Conservation (phyloP, 2,329 filamentous ascomycete genomes). For the Diaporthe nobilis region DNA sequence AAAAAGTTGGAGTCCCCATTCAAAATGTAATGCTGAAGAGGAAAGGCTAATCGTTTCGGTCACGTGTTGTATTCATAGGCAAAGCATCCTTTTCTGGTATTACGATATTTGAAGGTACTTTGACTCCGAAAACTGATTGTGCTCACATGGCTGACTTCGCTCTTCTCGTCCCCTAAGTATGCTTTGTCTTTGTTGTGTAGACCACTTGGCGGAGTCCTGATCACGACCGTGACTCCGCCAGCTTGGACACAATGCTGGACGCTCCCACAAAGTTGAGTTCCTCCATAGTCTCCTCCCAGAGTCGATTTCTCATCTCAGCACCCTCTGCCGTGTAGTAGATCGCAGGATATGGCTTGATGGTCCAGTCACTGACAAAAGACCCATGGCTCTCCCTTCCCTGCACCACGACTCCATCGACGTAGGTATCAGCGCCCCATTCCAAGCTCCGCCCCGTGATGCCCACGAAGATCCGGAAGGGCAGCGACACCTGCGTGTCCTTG, state of each 20-base stretch:
- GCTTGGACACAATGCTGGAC: constrained; percentile 3
- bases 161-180: no score
- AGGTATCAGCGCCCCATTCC: constrained; percentile 60
- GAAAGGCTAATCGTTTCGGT: no score
- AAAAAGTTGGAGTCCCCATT: no score
- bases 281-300: constrained; percentile 39
- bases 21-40: no score
- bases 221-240: neutral
- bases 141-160: no score
- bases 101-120: no score
- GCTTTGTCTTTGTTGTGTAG: no score
- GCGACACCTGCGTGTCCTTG: neutral
- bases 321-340: constrained; percentile 6
- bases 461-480: neutral
- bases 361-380: constrained; percentile 63
- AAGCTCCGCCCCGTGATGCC: neutral
- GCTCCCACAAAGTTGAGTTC: constrained; percentile 32
- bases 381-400: constrained; percentile 66
- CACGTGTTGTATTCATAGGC: no score
- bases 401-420: constrained; percentile 60
- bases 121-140: no score
- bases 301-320: neutral
- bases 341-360: constrained; percentile 55
- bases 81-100: no score
- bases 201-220: no score